Percentiles rank a stretch among this genome's conserved stretches.
These are phyloP conservation scores for Tulasnella sp. DNA, from an alignment of 768 basidiomycete genomes.

Conservation along the genomic window DNA sequence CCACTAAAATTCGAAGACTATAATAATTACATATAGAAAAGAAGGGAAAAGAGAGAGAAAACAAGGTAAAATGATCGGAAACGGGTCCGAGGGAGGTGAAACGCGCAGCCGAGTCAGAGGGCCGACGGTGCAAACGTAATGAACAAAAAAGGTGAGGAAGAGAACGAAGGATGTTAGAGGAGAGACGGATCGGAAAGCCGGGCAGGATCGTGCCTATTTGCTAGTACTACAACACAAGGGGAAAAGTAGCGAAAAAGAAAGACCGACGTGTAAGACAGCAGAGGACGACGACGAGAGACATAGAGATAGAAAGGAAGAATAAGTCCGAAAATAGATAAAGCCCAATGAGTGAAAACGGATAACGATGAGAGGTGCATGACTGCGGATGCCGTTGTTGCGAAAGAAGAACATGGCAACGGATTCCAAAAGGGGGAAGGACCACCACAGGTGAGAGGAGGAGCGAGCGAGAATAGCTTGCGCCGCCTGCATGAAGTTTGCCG, in stretches of 20 bases:
- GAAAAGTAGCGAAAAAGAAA: not conserved
- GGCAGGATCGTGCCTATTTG: not conserved
- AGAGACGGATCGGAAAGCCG: not conserved
- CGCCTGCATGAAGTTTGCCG: not conserved
- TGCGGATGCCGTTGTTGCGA: not conserved
- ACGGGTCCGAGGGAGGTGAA: not conserved
- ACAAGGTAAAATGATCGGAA: not conserved
- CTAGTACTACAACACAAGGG: not conserved
- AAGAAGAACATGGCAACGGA: not conserved
- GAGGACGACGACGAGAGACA: not conserved
- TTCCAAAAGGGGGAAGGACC: not conserved
- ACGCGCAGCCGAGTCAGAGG: not conserved
- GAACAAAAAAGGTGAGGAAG: not conserved
- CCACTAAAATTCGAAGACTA: not conserved
- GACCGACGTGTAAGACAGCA: not conserved
- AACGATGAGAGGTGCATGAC: not conserved
- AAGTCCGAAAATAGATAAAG: not conserved
- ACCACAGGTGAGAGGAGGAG: not conserved
- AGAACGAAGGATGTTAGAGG: not conserved
- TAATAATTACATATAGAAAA: slow-evolving; percentile 1
- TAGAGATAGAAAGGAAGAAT: not conserved
- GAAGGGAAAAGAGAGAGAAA: not conserved
- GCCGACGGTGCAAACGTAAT: not conserved
- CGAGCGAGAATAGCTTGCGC: not conserved
- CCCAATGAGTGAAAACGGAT: not conserved